Conservation (phyloP, 2,329 filamentous ascomycete genomes). For the Orbilia quercus region DNA sequence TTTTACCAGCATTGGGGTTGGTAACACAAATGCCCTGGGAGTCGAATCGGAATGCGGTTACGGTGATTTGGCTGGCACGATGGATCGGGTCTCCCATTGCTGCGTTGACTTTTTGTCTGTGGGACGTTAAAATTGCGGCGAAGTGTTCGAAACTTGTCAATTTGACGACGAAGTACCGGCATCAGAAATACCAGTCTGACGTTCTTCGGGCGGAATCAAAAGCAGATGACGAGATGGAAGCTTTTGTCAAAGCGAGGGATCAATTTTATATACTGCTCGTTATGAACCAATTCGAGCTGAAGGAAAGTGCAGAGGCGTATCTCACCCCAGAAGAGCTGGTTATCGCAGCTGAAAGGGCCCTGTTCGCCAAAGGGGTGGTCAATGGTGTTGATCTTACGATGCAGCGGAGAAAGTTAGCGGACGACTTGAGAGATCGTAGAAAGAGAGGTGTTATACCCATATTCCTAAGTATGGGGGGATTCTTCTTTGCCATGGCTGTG, state of each 20-base stretch:
- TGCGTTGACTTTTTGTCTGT: constrained; percentile 61
- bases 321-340: constrained; percentile 39
- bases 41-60: constrained; percentile 58
- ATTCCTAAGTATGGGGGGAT: constrained; percentile 39
- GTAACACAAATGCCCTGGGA: constrained; percentile 60
- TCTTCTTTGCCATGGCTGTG: constrained; percentile 52
- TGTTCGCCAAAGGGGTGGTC: constrained; percentile 39
- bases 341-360: constrained; percentile 31
- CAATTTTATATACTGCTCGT: constrained; percentile 65
- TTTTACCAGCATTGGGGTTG: constrained; percentile 59
- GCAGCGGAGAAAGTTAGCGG: constrained; percentile 24
- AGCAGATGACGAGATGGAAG: constrained; percentile 28
- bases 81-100: constrained; percentile 61
- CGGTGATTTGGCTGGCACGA: constrained; percentile 57
- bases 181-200: constrained; percentile 26
- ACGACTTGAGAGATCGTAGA: constrained; percentile 29
- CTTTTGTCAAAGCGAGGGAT: constrained; percentile 60
- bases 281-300: constrained; percentile 64
- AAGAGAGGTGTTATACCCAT: constrained; percentile 40
- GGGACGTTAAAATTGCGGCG: constrained; percentile 61
- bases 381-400: constrained; percentile 36
- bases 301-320: constrained; percentile 25
- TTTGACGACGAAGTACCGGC: constrained; percentile 57
- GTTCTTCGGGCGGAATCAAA: constrained; percentile 23
- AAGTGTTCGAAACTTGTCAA: constrained; percentile 61